Evolutionary conservation across 306 rosid genomes (phyloP).

Genomic region (Clitoria ternatea): DNA sequence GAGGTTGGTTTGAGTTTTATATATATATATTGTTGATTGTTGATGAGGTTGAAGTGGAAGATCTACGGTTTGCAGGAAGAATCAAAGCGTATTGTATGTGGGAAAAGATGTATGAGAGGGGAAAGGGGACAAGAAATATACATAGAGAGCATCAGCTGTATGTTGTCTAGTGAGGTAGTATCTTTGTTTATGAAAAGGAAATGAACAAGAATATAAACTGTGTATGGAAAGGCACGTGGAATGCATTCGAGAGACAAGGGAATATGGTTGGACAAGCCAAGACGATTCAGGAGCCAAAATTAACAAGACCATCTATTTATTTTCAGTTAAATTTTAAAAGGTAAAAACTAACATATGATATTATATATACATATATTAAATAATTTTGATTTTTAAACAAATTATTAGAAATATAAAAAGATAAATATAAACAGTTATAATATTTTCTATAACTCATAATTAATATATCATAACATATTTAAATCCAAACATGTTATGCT

Average conservation of each 20-base stretch:
- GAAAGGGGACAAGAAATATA: background rate
- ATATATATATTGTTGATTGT: background rate
- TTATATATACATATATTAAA: no score
- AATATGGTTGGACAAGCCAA: conserved; percentile 23
- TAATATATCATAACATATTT: background rate
- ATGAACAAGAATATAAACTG: conserved; percentile 6
- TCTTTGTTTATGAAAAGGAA: conserved; percentile 16
- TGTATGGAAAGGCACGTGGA: conserved; percentile 56
- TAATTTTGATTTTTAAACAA: background rate
- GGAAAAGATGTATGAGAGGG: background rate
- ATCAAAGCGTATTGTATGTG: background rate
- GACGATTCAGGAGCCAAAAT: background rate
- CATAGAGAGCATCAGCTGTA: background rate
- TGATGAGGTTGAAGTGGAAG: background rate
- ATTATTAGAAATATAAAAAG: background rate
- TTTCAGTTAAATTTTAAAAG: no score
- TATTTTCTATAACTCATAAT: background rate
- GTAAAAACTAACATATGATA: no score
- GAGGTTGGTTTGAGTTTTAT: background rate
- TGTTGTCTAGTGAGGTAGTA: background rate
- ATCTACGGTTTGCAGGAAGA: background rate
- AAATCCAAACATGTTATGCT: background rate
- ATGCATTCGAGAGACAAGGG: conserved; percentile 39
- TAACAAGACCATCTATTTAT: background rate
- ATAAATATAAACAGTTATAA: background rate